Evolutionary conservation across 2,329 filamentous ascomycete genomes (phyloP).

Genomic region (Fusarium lateritium): DNA sequence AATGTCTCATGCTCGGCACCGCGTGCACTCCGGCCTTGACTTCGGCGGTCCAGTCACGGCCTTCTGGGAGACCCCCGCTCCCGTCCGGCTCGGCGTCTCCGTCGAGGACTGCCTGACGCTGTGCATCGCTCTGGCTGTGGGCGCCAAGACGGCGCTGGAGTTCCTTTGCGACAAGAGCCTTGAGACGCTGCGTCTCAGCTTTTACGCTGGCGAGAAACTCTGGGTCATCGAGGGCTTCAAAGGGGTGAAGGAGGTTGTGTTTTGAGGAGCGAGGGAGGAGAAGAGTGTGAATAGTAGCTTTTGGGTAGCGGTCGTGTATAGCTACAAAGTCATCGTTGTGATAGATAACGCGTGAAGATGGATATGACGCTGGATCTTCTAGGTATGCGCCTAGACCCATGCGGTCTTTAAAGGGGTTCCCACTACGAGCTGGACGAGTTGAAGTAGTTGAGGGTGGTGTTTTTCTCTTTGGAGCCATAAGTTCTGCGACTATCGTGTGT

Average conservation of each 20-base stretch:
- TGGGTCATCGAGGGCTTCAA: constrained; percentile 80
- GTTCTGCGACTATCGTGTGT: constrained; percentile 45
- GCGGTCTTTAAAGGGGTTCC: constrained; percentile 63
- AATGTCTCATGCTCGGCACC: constrained; percentile 89
- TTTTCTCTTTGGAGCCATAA: constrained; percentile 58
- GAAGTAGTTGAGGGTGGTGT: constrained; percentile 40
- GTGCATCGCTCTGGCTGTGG: constrained; percentile 73
- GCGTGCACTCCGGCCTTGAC: constrained; percentile 87
- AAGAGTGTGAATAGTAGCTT: constrained; percentile 86
- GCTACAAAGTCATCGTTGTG: constrained; percentile 78
- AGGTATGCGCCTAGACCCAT: constrained; percentile 79
- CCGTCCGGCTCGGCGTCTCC: constrained; percentile 58
- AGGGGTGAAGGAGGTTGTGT: constrained; percentile 78
- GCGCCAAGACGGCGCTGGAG: constrained; percentile 78
- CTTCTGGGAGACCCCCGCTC: constrained; percentile 69
- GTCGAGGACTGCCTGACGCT: constrained; percentile 77
- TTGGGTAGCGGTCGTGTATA: constrained; percentile 89
- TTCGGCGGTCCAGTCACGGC: constrained; percentile 84
- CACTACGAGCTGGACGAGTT: constrained; percentile 36
- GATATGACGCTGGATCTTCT: constrained; percentile 71
- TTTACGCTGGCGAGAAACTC: constrained; percentile 77
- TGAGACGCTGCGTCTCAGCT: constrained; percentile 73
- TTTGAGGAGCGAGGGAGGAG: constrained; percentile 81
- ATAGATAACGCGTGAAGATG: constrained; percentile 74
- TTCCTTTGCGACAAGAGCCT: constrained; percentile 78